Base-by-base conservation (phyloP, 441 rosid genomes). In the Populus hybrid region DNA sequence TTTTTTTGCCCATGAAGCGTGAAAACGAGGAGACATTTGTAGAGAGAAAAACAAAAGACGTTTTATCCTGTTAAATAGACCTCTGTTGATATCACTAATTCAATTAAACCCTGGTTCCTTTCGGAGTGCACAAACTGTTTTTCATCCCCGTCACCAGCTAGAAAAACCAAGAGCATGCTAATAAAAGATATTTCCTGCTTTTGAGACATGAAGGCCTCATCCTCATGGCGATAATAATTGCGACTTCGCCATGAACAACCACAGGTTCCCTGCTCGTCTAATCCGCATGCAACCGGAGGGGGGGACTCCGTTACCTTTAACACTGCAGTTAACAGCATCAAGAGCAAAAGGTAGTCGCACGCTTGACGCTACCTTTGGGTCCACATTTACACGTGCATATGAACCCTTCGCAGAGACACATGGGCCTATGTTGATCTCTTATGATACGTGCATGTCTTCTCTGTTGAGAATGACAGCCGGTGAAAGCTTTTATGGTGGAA, bases 361-460 rank as follows among this genome's bases (percentile, higher is more conserved):
- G 75, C 80, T 42, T 63, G 21, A 10, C 5, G 5, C 18, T 35
- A 70, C 46, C 64, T 64, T 70, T 8, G 71, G 77, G 70, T 20
- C 80, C 80, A 69, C 70, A 1, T 20, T 79, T 38, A 64, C 84
- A 78, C 80, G 74, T 81, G 81, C 69, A 30, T 69, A 68, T 1
- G 42, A 67, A 46, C 40, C 83, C 76, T 63, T 65, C 7, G 0
- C 4, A 26, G 20, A 10, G 84, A 72, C 85, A 76, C 50, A 34
- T 69, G 87, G 77, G 72, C 85, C 78, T 70, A 79, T 28, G 38
- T 23, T 65, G 85, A 81, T 84, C 82, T 76, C 66, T 10, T 2
- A 36, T 70, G 79, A 80, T 75, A 76, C 46, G 40, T 80, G 35
- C 73, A 69, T 78, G 83, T 73, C 79, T 46, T 40, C 70, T 40